These are phyloP conservation scores for Talaromyces proteolyticus DNA, from an alignment of 495 filamentous ascomycete genomes.

Conservation along the genomic window DNA sequence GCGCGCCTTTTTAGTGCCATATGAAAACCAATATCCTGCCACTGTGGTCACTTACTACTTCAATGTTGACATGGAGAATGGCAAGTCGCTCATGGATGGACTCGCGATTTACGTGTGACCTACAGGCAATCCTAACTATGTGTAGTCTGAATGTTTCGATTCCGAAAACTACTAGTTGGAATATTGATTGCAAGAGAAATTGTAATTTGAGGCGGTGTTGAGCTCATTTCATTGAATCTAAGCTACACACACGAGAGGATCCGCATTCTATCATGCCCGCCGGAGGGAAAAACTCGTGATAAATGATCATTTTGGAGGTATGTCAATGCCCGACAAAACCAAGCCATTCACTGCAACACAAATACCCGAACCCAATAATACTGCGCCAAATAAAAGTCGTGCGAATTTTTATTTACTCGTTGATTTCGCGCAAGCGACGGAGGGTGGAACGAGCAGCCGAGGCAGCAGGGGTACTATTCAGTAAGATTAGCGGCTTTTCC, in stretches of 20 bases:
- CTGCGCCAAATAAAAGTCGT: conserved; percentile 7
- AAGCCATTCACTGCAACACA: conserved; percentile 7
- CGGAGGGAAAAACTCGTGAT: conserved; percentile 3
- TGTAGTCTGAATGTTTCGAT: too few species aligned
- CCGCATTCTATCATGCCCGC: conserved; percentile 7
- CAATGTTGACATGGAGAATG: too few species aligned
- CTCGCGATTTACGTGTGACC: too few species aligned
- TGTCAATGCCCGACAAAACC: not conserved
- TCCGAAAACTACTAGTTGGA: too few species aligned
- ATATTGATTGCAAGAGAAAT: too few species aligned
- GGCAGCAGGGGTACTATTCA: conserved; percentile 80
- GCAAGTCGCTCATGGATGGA: too few species aligned
- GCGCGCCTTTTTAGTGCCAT: too few species aligned
- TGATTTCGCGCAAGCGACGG: conserved; percentile 94
- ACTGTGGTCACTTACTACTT: too few species aligned
- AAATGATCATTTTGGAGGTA: conserved; percentile 1
- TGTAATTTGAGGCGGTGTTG: conserved; percentile 5
- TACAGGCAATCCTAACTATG: too few species aligned
- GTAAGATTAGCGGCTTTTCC: conserved; percentile 18
- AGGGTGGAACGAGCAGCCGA: conserved; percentile 96
- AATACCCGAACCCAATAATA: conserved; percentile 26
- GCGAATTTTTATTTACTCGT: conserved; percentile 61
- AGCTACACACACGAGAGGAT: conserved; percentile 7
- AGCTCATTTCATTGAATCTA: conserved; percentile 7
- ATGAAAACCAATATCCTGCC: too few species aligned